A percentile compares a stretch with the other conserved stretches of the same genome.
phyloP scores from a whole-genome alignment of 2,329 filamentous ascomycete species.

The Calonectria crousiana region DNA sequence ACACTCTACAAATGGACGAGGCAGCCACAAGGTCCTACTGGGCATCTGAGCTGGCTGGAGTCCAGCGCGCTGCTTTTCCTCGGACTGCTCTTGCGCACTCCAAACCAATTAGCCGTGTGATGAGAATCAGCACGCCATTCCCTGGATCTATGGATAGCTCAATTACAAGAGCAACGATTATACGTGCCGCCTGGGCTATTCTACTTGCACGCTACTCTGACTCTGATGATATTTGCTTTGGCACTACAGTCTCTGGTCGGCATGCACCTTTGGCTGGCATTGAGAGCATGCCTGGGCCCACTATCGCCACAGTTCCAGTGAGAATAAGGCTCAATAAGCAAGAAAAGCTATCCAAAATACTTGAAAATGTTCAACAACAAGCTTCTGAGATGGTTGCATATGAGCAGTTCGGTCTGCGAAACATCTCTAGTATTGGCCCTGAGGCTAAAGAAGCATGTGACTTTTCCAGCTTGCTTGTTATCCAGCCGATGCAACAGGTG shows the following conservation, averaged over 20 bases:
- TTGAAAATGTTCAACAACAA: constrained; percentile 48
- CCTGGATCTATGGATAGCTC: not conserved
- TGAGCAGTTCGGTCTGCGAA: constrained; percentile 34
- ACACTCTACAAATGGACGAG: not conserved
- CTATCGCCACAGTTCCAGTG: constrained; percentile 51
- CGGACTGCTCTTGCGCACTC: constrained; percentile 59
- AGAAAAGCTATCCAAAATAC: constrained; percentile 50
- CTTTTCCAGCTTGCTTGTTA: constrained; percentile 29
- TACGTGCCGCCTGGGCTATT: constrained; percentile 60
- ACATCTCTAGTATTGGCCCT: constrained; percentile 32
- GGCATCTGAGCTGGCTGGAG: not conserved
- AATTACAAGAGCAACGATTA: constrained; percentile 26
- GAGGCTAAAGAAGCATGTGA: constrained; percentile 18
- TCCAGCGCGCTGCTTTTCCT: constrained; percentile 54
- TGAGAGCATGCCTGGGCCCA: constrained; percentile 32
- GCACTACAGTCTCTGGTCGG: constrained; percentile 57
- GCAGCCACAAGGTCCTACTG: not conserved
- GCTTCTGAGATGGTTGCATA: constrained; percentile 29
- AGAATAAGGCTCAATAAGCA: constrained; percentile 42
- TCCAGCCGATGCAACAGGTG: constrained; percentile 4
- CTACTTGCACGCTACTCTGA: constrained; percentile 63
- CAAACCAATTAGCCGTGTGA: constrained; percentile 60
- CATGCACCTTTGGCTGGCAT: constrained; percentile 34
- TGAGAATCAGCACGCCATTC: not conserved
- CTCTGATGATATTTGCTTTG: constrained; percentile 55